A percentile compares a stretch with the other conserved stretches of the same genome.
These are phyloP conservation scores for Debaryomyces nepalensis DNA, from an alignment of 1,139 yeast species.

Conservation along the genomic window DNA sequence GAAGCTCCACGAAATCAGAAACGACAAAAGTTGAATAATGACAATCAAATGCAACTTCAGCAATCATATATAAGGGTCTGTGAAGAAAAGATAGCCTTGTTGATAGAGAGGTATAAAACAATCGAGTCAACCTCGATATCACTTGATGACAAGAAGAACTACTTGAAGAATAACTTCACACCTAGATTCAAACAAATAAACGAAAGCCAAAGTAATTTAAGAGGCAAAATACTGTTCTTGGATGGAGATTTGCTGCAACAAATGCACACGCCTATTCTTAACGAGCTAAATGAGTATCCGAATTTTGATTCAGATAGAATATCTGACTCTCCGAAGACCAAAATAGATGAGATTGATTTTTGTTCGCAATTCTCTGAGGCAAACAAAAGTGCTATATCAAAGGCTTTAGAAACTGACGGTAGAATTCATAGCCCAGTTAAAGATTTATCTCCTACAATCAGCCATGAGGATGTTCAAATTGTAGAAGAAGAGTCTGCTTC, in stretches of 20 bases:
- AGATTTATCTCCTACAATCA: not conserved
- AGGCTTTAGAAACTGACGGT: not conserved
- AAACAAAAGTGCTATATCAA: not conserved
- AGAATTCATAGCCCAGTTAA: not conserved
- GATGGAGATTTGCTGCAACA: not conserved
- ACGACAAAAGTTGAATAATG: constrained; percentile 8
- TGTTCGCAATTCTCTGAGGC: constrained; percentile 17
- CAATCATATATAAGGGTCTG: constrained; percentile 21
- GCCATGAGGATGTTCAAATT: constrained; percentile 4
- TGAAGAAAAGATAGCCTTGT: constrained; percentile 31
- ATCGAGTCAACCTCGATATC: constrained; percentile 44
- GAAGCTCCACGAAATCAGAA: constrained; percentile 9
- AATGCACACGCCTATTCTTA: not conserved
- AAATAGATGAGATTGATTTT: constrained; percentile 17
- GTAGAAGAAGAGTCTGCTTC: not conserved
- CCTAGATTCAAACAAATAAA: constrained; percentile 25
- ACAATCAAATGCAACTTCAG: constrained; percentile 8
- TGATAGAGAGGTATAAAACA: constrained; percentile 31
- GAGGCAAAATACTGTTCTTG: constrained; percentile 10
- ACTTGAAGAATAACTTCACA: constrained; percentile 27
- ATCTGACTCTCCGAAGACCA: constrained; percentile 12
- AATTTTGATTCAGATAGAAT: constrained; percentile 13
- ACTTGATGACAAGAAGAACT: constrained; percentile 35
- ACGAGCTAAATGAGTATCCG: constrained; percentile 7
- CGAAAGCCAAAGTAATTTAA: not conserved